phyloP scores from a whole-genome alignment of 192 early-diverging fungal genomes.

The Paraglomus brasilianum region DNA sequence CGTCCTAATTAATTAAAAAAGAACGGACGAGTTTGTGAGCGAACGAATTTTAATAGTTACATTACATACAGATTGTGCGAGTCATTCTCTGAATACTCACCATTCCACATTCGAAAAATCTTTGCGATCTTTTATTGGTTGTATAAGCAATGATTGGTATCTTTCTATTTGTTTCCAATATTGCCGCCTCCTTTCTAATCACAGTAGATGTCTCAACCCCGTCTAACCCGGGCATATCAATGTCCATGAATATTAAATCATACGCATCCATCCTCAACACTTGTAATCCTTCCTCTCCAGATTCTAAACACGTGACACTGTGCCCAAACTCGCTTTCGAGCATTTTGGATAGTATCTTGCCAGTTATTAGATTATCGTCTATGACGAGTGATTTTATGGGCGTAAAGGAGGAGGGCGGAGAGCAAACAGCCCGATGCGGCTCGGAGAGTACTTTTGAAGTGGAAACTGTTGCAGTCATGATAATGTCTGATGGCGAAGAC shows the following conservation, averaged over 20 bases:
- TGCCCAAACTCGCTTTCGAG: slow-evolving; percentile 50
- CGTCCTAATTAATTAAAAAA: too few species aligned
- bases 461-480: neutral
- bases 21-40: too few species aligned
- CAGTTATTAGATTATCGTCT: slow-evolving; percentile 71
- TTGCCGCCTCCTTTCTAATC: slow-evolving; percentile 46
- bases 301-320: slow-evolving; percentile 40
- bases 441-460: slow-evolving; percentile 1
- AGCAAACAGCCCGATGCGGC: neutral
- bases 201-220: slow-evolving; percentile 56
- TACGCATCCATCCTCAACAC: slow-evolving; percentile 36
- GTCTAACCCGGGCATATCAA: slow-evolving; percentile 65
- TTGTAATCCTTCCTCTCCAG: slow-evolving; percentile 51
- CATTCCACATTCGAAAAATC: slow-evolving; percentile 17
- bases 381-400: slow-evolving; percentile 50
- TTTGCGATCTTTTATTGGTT: slow-evolving; percentile 45
- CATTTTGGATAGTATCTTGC: slow-evolving; percentile 54
- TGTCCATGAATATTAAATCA: slow-evolving; percentile 66
- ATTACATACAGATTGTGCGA: too few species aligned
- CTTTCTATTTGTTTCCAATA: slow-evolving; percentile 48
- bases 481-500: too few species aligned
- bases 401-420: neutral
- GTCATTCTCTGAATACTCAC: neutral
- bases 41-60: too few species aligned
- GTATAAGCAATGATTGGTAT: slow-evolving; percentile 68